Evolutionary conservation across 2,329 filamentous ascomycete species (phyloP), one percentile per base, ranked within the genome.

Genomic region (Lecanicillium sp.): DNA sequence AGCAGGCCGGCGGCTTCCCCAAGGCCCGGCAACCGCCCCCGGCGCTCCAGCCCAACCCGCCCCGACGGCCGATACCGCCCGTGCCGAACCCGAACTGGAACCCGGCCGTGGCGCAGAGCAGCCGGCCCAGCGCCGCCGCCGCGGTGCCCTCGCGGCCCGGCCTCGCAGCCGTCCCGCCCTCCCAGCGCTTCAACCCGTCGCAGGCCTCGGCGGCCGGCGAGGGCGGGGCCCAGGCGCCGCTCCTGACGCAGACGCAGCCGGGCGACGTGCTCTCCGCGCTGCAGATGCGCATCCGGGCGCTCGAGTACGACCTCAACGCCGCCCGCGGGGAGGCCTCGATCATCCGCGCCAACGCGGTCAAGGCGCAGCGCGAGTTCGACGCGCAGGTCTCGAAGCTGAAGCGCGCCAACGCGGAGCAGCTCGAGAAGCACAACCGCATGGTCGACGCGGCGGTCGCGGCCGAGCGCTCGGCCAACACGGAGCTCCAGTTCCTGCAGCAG

Each of bases 261-360:
- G 57, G 56, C 3, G 65, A 71, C 50, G 62, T 74, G 21, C 51
- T 75, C 5, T 62, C 70, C 3, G 66, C 70, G 0, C 64, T 81
- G 2, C 75, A 79, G 54, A 73, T 76, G 24, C 72, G 76, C 30
- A 64, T 83, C 27, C 65, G 67, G 7, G 68, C 72, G 2, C 68
- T 84, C 3, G 73, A 78, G 54, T 67, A 74, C 5, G 78, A 81
- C 42, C 72, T 84, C 14, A 73, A 72, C 46, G 74, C 77, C 3
- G 85, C 86, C 56, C 71, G 78, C 15, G 87, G 87, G 42, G 86
- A 90, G 61, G 81, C 82, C 23, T 76, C 84, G 43, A 89, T 90
- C 51, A 73, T 90, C n/a, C 79, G 87, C 27, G 77, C 78, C 51
- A 87, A 87, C 51, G 74, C 81, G 33, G 77, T 83, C 42, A 84